Evolutionary conservation across 148 eudicot species (phyloP).

Genomic region (Amaranthus palmeri): DNA sequence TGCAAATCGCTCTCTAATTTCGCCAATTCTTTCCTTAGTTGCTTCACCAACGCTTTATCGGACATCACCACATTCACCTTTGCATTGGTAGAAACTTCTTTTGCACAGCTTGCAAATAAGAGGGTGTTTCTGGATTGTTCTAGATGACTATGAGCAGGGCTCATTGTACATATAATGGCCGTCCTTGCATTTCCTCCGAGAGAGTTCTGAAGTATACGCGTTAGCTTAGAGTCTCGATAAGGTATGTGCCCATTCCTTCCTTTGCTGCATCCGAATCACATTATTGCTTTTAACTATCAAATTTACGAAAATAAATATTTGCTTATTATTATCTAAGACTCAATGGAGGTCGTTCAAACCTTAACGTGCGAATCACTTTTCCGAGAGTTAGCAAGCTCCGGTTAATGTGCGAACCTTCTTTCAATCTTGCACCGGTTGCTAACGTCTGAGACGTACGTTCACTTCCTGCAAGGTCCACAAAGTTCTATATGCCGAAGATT

Average conservation of each 20-base stretch:
- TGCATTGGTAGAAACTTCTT: constrained; percentile 73
- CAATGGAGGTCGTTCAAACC: constrained; percentile 32
- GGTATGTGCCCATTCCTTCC: constrained; percentile 76
- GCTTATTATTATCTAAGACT: background rate
- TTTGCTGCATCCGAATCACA: constrained; percentile 49
- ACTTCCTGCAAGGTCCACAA: constrained; percentile 98
- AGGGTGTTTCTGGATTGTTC: constrained; percentile 96
- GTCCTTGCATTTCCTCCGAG: constrained; percentile 97
- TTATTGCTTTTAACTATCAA: background rate
- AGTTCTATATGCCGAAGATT: constrained; percentile 47
- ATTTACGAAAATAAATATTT: background rate
- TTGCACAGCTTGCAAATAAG: constrained; percentile 85
- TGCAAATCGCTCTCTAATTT: constrained; percentile 66
- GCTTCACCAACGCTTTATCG: constrained; percentile 90
- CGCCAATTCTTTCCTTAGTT: constrained; percentile 64
- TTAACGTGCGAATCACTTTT: constrained; percentile 80
- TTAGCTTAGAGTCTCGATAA: constrained; percentile 92
- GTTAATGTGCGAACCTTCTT: constrained; percentile 93
- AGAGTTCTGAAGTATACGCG: constrained; percentile 94
- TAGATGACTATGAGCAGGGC: constrained; percentile 83
- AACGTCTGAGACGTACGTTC: constrained; percentile 91
- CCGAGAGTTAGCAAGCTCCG: constrained; percentile 85
- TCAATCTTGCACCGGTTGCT: constrained; percentile 70
- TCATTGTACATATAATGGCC: constrained; percentile 91
- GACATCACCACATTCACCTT: constrained; percentile 90